phyloP scores from a whole-genome alignment of 352 stramenopile species.

The Nannochloropsis limnetica region DNA sequence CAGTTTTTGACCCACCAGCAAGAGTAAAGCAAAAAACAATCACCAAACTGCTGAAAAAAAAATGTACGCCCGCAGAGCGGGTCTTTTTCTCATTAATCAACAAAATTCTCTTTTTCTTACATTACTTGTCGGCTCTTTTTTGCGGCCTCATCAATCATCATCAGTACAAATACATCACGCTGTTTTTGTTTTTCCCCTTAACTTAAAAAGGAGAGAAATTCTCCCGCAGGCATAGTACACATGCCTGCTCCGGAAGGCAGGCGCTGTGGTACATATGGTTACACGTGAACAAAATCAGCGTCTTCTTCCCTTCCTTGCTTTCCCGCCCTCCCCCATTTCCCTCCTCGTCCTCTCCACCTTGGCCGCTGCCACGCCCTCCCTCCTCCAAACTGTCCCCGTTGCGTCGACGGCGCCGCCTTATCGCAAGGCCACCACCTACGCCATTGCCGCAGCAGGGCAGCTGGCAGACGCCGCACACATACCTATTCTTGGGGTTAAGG shows the following conservation, averaged over 20 bases:
- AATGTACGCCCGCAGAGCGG: not conserved
- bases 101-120: not conserved
- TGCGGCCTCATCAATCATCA: not conserved
- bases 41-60: no score
- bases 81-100: no score
- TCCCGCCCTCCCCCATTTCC: not conserved
- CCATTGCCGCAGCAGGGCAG: not conserved
- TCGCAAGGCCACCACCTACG: not conserved
- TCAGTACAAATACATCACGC: not conserved
- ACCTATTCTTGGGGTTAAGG: not conserved
- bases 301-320: not conserved
- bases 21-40: no score
- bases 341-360: not conserved
- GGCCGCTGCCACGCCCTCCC: not conserved
- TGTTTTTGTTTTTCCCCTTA: not conserved
- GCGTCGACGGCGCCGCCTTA: not conserved
- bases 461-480: conserved; percentile 27
- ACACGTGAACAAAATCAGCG: conserved; percentile 29
- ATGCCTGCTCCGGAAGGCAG: not conserved
- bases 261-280: not conserved
- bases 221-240: not conserved
- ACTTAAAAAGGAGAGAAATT: conserved; percentile 31
- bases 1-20: no score
- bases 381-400: not conserved
- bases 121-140: not conserved